Conservation (phyloP, 1,284 basidiomycete species). For the Fomitopsis pinicola region DNA sequence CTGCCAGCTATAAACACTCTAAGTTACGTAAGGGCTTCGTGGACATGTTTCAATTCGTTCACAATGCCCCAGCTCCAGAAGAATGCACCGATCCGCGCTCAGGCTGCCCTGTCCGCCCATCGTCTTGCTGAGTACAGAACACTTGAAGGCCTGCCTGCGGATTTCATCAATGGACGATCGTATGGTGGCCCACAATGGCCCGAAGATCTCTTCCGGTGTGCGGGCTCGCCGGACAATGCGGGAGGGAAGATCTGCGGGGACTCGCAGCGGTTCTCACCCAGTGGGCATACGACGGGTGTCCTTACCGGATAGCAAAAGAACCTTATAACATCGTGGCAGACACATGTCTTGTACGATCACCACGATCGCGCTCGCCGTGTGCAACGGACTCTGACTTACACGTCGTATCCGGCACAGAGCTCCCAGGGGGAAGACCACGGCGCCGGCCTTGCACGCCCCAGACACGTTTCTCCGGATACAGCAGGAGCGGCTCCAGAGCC, state of each 20-base stretch:
- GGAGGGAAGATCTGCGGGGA: too few species aligned
- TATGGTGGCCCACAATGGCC: too few species aligned
- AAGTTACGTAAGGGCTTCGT: not conserved
- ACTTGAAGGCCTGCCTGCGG: too few species aligned
- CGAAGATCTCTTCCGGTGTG: too few species aligned
- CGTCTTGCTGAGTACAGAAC: too few species aligned
- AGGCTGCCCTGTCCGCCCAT: too few species aligned
- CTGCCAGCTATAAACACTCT: not conserved
- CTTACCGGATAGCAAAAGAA: not conserved
- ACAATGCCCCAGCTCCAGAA: not conserved
- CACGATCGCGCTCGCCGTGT: not conserved
- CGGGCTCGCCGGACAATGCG: too few species aligned
- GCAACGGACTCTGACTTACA: not conserved
- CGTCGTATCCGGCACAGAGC: not conserved
- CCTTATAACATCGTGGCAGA: not conserved
- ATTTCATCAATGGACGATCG: too few species aligned
- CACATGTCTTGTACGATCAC: not conserved
- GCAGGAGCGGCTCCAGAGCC: not conserved
- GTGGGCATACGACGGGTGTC: not conserved
- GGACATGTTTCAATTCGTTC: not conserved
- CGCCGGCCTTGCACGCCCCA: not conserved
- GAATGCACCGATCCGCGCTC: too few species aligned
- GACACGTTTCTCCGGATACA: not conserved
- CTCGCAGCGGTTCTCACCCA: not conserved
- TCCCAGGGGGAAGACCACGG: not conserved